These are phyloP conservation scores for Trichoderma endophyticum DNA, from an alignment of 2,329 filamentous ascomycete species.

Conservation along the genomic window DNA sequence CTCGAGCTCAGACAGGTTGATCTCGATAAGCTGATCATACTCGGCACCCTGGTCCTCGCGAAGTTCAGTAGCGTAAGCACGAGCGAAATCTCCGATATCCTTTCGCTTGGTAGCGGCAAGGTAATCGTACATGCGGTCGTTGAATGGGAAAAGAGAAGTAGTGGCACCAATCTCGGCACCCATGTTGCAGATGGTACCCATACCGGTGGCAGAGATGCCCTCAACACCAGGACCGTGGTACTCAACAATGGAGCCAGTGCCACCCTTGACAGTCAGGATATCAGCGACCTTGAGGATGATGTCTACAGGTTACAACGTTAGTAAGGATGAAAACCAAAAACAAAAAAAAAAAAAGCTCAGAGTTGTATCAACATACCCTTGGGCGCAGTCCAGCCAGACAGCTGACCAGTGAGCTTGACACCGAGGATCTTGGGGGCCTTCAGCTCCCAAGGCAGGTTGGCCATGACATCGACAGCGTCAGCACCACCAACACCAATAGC, in stretches of 20 bases:
- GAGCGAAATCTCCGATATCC: slow-evolving; percentile 86
- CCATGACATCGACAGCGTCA: slow-evolving; percentile 98
- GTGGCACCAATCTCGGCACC: slow-evolving; percentile 76
- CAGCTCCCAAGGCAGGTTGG: slow-evolving; percentile 93
- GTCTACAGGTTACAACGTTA: slow-evolving; percentile 49
- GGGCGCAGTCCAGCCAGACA: slow-evolving; percentile 88
- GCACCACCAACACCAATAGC: slow-evolving; percentile 97
- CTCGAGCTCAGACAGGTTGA: slow-evolving; percentile 92
- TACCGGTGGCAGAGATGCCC: slow-evolving; percentile 75
- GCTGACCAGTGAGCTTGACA: slow-evolving; percentile 85
- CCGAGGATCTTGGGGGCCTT: slow-evolving; percentile 98
- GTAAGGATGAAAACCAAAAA: background rate
- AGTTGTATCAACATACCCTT: slow-evolving; percentile 62
- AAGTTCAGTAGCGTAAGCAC: slow-evolving; percentile 79
- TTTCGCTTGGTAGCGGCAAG: slow-evolving; percentile 85
- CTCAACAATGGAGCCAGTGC: slow-evolving; percentile 86
- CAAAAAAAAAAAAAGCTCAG: background rate
- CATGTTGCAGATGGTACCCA: slow-evolving; percentile 78
- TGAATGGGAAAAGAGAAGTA: slow-evolving; percentile 95
- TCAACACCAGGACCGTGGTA: slow-evolving; percentile 73
- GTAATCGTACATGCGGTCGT: slow-evolving; percentile 97
- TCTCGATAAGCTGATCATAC: slow-evolving; percentile 94
- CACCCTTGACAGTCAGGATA: slow-evolving; percentile 96
- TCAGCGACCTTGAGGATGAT: slow-evolving; percentile 97
- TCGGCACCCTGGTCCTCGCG: slow-evolving; percentile 84